Evolutionary conservation across 495 filamentous ascomycete species (phyloP).

Genomic region (Lentithecium fluviatile): DNA sequence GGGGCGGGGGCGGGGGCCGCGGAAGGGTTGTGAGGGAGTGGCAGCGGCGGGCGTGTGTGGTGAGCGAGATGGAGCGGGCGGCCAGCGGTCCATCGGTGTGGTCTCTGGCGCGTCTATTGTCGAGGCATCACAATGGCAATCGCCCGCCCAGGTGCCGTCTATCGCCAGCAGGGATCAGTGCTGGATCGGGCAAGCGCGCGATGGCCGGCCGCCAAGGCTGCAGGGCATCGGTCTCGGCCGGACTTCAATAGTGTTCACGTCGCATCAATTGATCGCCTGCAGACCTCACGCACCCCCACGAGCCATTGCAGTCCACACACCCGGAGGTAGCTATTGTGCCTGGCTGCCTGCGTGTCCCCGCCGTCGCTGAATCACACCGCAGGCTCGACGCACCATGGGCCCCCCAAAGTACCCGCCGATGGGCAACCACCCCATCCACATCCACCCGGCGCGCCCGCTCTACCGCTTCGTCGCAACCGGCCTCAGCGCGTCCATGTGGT

Average conservation of each 20-base stretch:
- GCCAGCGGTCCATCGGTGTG: conserved; percentile 10
- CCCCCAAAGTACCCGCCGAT: conserved; percentile 32
- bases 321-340: conserved; percentile 19
- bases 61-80: not conserved
- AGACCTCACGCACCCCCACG: too few species aligned
- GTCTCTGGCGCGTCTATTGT: conserved; percentile 1
- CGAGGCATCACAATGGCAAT: conserved; percentile 2
- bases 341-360: not conserved
- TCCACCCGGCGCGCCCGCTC: conserved; percentile 69
- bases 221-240: too few species aligned
- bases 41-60: not conserved
- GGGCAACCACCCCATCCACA: conserved; percentile 66
- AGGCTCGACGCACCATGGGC: conserved; percentile 49
- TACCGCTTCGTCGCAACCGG: conserved; percentile 83
- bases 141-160: not conserved
- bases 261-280: too few species aligned
- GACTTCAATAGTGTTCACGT: too few species aligned
- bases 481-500: conserved; percentile 97
- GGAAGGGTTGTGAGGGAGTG: too few species aligned
- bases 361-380: conserved; percentile 7
- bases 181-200: too few species aligned
- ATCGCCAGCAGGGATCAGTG: too few species aligned
- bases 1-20: not conserved
- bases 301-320: conserved; percentile 24
- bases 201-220: too few species aligned